Evolutionary conservation across 805 yeast genomes (phyloP), one percentile per base, ranked within the genome.

Genomic region (Huiozyma naganishii): DNA sequence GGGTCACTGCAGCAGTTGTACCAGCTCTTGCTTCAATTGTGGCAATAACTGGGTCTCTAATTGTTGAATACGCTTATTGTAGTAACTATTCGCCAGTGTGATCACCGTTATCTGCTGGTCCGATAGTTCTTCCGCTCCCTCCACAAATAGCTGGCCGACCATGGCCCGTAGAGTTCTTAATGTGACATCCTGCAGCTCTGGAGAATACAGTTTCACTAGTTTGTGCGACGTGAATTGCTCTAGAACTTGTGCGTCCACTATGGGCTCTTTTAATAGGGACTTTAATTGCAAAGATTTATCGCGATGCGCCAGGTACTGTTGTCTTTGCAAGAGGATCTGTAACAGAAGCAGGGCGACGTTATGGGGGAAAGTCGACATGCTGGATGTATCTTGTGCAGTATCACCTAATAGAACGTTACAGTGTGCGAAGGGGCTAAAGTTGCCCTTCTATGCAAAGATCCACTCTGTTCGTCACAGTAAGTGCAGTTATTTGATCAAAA

Each of bases 81-180:
- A 60, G 46, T 55, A 59, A 41, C 52, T 45, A 37, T 61, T 59
- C 6, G 65, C 64, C 11, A 61, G 38, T 3, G 55, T 37, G 1
- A 60, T 42, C 10, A 60, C 49, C 10, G 53, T 59, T 3, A 49
- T 42, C 5, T 49, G 47, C 13, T 40, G 48, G 7, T 49, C 45
- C 5, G 37, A 27, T 3, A 32, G 17, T 30, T 8, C 33, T 11
- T 9, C 33, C 3, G 33, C 33, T 9, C 33, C 33, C n/a, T 30
- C 11, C 32, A 29, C 45, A 39, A 61, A 57, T 1, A 61, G 27
- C 23, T 54, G 61, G 6, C 41, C 39, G 1, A 59, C 52, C 12
- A 53, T 28, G 7, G 47, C 41, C 33, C 48, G 55, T 34, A 59
- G 48, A 5, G 50, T 44, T 36, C 64, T 42, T 7, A 57, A 34